A percentile compares a stretch with the other conserved stretches of the same genome.
phyloP scores from a whole-genome alignment of 139 green algal species.

The Coelastrella sp. region DNA sequence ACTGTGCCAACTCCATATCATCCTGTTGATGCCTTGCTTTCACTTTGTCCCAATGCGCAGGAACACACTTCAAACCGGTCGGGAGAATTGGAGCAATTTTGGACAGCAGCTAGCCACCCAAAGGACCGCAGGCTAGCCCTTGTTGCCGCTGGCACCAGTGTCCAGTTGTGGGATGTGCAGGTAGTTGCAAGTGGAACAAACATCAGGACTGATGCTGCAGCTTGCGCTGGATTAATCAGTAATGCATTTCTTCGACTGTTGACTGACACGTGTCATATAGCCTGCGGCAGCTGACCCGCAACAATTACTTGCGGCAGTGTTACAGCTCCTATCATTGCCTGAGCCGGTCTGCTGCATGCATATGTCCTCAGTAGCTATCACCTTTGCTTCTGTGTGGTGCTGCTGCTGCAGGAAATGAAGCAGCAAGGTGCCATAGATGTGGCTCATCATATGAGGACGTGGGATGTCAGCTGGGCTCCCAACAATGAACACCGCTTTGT shows the following conservation, averaged over 20 bases:
- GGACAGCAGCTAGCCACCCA: slow-evolving; percentile 67
- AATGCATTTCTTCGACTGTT: too few relatives aligned
- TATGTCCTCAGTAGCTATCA: not conserved
- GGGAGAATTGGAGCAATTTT: slow-evolving; percentile 72
- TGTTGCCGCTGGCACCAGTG: slow-evolving; percentile 62
- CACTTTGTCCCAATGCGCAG: not conserved
- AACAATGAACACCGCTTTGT: slow-evolving; percentile 65
- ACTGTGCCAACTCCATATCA: not conserved
- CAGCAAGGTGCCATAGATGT: slow-evolving; percentile 48
- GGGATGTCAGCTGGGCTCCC: slow-evolving; percentile 78
- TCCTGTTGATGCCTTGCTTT: not conserved
- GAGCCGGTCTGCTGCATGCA: not conserved
- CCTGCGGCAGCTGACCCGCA: too few relatives aligned
- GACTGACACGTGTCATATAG: too few relatives aligned
- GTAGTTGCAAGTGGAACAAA: not conserved
- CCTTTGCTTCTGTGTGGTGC: not conserved
- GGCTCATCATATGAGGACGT: slow-evolving; percentile 77
- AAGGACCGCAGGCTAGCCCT: slow-evolving; percentile 55
- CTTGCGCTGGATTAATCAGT: too few relatives aligned
- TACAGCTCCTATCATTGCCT: too few relatives aligned
- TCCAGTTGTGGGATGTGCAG: slow-evolving; percentile 62
- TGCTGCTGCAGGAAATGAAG: slow-evolving; percentile 45
- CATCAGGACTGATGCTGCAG: not conserved
- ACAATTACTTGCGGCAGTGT: too few relatives aligned
- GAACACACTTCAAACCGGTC: not conserved